Evolutionary conservation across 768 basidiomycete genomes (phyloP), one percentile per base, ranked within the genome.

Genomic region (Lyophyllum shimeji): DNA sequence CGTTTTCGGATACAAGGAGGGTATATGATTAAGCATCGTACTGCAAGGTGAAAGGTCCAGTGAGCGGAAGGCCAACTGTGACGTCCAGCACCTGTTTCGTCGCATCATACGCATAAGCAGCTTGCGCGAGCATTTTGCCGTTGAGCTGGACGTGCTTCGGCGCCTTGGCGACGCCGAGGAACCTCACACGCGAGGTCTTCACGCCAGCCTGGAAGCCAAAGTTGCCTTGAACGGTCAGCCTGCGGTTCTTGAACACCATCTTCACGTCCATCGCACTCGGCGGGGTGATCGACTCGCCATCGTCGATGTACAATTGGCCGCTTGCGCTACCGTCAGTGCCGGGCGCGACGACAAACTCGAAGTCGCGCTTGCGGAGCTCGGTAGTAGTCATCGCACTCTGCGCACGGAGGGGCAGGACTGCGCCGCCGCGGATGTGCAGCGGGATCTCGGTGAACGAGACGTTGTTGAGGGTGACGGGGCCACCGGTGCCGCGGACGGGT

Each of bases 291-390:
- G 82, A 83, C 43, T 80, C 81, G 12, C 87, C 86, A 57, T 89
- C 86, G 63, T 89, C 87, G 33, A 85, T 59, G 65, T 89, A 87
- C 37, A 89, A 71, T 37, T 62, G 43, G 1, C 86, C 87, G 5
- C 61, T 58, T 0, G 87, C 87, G 0, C 60, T 68, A 13, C 83
- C 85, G n/a, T 75, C 66, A n/a, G 60, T 56, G 11, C 75, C 75
- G 1, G 84, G 84, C 0, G 86, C 87, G 29, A 88, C 80, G 39
- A 87, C 72, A 51, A 89, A 67, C 66, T 86, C 81, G 55, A 87
- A 89, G 62, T 82, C 79, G 11, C 71, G 77, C 60, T 71, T 69
- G 37, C 85, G 73, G 55, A 89, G 69, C 57, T 71, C 76, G 1
- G 75, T 70, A 0, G 85, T 88, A 20, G 86, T 88, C 83, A 85